Evolutionary conservation across 805 yeast genomes (phyloP).

Genomic region (Cephaloascus albidus): DNA sequence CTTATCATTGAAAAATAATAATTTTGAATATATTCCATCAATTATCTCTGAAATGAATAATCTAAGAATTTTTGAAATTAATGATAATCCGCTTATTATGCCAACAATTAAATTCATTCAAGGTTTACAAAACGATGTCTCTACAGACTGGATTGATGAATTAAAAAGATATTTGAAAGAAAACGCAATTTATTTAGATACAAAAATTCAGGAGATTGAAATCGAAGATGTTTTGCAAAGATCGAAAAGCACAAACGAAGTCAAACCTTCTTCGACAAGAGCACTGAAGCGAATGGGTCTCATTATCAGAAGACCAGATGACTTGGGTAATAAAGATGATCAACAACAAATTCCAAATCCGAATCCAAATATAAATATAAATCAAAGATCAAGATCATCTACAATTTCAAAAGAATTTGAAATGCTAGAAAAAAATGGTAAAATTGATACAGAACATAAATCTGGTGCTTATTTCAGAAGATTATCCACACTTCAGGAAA

Average conservation of each 20-base stretch:
- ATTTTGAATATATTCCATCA: slow-evolving; percentile 44
- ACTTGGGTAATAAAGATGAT: slow-evolving; percentile 3
- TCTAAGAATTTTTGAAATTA: slow-evolving; percentile 50
- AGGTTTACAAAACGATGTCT: slow-evolving; percentile 23
- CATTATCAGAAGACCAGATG: slow-evolving; percentile 38
- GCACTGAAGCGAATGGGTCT: slow-evolving; percentile 75
- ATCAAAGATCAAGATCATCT: slow-evolving; percentile 21
- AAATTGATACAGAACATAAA: slow-evolving; percentile 34
- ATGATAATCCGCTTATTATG: slow-evolving; percentile 48
- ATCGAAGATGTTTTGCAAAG: background rate
- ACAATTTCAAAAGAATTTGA: slow-evolving; percentile 22
- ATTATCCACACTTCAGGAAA: slow-evolving; percentile 54
- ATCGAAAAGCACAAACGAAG: slow-evolving; percentile 4
- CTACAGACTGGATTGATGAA: slow-evolving; percentile 36
- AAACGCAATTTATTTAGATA: slow-evolving; percentile 22
- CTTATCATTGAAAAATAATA: slow-evolving; percentile 53
- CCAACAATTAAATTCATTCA: slow-evolving; percentile 29
- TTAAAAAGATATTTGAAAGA: slow-evolving; percentile 27
- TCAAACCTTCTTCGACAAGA: slow-evolving; percentile 25
- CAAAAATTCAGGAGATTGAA: slow-evolving; percentile 13
- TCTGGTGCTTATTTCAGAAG: slow-evolving; percentile 59
- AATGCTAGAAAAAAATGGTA: slow-evolving; percentile 25
- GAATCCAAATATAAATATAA: slow-evolving; percentile 7
- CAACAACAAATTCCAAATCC: slow-evolving; percentile 8
- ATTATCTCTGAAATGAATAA: slow-evolving; percentile 39